These are phyloP conservation scores for Chenopodium quinoa DNA, from an alignment of 148 eudicot species.

Conservation along the genomic window DNA sequence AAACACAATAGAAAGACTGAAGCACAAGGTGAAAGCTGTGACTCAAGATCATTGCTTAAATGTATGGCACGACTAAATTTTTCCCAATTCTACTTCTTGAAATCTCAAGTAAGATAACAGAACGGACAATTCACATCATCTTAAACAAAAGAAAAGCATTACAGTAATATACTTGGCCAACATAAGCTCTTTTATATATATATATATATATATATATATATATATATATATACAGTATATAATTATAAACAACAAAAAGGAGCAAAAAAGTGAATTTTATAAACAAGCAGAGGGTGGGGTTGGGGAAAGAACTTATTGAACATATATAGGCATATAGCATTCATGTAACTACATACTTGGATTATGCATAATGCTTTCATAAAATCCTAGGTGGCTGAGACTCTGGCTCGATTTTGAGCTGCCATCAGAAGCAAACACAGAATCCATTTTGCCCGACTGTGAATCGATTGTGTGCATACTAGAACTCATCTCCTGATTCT, in stretches of 20 bases:
- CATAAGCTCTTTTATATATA: no score
- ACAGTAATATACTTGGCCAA: background rate
- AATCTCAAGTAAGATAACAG: background rate
- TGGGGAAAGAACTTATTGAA: background rate
- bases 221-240: no score
- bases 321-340: background rate
- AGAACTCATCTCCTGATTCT: slow-evolving; percentile 59
- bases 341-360: slow-evolving; percentile 56
- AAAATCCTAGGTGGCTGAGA: slow-evolving; percentile 62
- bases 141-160: background rate
- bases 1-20: background rate
- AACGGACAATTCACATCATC: background rate
- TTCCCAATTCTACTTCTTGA: background rate
- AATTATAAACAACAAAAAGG: no score
- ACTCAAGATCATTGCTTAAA: background rate
- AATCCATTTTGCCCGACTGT: slow-evolving; percentile 49
- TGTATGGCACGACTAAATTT: background rate
- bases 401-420: slow-evolving; percentile 44
- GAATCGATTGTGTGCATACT: slow-evolving; percentile 47
- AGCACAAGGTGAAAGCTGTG: background rate
- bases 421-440: slow-evolving; percentile 46
- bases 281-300: background rate
- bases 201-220: no score
- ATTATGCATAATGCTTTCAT: slow-evolving; percentile 56
- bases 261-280: background rate